A percentile compares a stretch with the other conserved stretches of the same genome.
Evolutionary conservation across 306 rosid species (phyloP).

Genomic region (Mimosa pudica): DNA sequence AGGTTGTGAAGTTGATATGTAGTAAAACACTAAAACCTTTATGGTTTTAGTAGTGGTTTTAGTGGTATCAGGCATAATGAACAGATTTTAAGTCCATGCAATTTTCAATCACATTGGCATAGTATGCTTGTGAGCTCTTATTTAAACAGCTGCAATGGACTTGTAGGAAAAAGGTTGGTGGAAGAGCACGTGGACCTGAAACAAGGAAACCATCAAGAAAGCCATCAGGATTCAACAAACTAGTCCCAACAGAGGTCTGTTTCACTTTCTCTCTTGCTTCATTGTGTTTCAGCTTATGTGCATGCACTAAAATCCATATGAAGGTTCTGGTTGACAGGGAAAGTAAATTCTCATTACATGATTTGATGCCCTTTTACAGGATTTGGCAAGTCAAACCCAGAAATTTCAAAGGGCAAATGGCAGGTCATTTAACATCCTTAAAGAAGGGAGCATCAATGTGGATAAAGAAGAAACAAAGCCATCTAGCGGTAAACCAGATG

Average conservation of each 20-base stretch:
- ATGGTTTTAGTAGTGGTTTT: constrained; percentile 1
- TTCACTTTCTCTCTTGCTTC: constrained; percentile 28
- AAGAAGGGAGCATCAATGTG: constrained; percentile 44
- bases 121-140: constrained; percentile 13
- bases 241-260: constrained; percentile 77
- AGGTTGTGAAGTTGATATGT: constrained; percentile 27
- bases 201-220: constrained; percentile 74
- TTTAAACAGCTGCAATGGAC: constrained; percentile 34
- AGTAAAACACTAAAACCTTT: constrained; percentile 11
- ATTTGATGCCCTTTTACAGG: constrained; percentile 53
- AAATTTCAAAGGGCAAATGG: constrained; percentile 47
- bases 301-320: constrained; percentile 13
- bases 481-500: constrained; percentile 58
- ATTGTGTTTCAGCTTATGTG: constrained; percentile 9
- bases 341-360: constrained; percentile 28
- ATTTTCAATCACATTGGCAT: constrained; percentile 6
- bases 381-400: constrained; percentile 47
- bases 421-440: constrained; percentile 45
- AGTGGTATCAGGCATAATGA: background rate
- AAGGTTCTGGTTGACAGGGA: constrained; percentile 8
- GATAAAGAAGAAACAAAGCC: constrained; percentile 49
- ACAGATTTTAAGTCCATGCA: background rate
- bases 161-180: constrained; percentile 79
- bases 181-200: constrained; percentile 71
- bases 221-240: constrained; percentile 62